Conservation (phyloP, 2,329 filamentous ascomycete species). For the Trichocomaceae sp. region DNA sequence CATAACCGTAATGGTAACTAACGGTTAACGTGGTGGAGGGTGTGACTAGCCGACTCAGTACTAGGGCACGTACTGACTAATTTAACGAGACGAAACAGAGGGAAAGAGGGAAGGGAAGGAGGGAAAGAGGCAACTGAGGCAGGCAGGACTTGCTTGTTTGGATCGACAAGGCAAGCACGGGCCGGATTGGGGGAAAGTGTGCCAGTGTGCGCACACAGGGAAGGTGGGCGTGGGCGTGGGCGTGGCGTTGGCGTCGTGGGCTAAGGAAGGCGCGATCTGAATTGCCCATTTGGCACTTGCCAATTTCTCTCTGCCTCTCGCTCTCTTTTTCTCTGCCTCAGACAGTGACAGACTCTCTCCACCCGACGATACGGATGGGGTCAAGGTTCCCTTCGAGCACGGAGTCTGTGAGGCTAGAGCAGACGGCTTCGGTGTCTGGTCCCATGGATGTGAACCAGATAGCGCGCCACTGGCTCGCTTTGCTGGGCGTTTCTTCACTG, state of each 20-base stretch:
- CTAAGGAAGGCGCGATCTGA: background rate
- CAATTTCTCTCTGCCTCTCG: background rate
- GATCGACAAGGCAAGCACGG: constrained; percentile 15
- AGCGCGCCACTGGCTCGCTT: background rate
- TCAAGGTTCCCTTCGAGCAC: too few species aligned
- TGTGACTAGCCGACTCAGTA: background rate
- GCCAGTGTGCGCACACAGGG: background rate
- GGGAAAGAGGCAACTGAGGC: background rate
- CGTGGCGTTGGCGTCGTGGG: background rate
- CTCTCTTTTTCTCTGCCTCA: background rate
- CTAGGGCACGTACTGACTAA: too few species aligned
- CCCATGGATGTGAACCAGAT: background rate
- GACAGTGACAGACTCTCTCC: too few species aligned
- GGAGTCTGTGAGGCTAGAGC: too few species aligned
- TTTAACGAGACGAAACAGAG: background rate
- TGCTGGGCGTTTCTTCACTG: background rate
- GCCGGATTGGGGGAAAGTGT: constrained; percentile 6
- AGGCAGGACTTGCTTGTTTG: constrained; percentile 9
- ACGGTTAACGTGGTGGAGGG: constrained; percentile 6
- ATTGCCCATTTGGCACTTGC: background rate
- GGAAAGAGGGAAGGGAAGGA: too few species aligned
- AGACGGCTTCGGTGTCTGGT: background rate
- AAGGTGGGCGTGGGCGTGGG: background rate
- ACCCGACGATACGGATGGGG: background rate
- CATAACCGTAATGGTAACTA: too few species aligned